Evolutionary conservation across 73 alveolate genomes (phyloP), one percentile per base, ranked within the genome.

Genomic region (Paramecium sexaurelia): DNA sequence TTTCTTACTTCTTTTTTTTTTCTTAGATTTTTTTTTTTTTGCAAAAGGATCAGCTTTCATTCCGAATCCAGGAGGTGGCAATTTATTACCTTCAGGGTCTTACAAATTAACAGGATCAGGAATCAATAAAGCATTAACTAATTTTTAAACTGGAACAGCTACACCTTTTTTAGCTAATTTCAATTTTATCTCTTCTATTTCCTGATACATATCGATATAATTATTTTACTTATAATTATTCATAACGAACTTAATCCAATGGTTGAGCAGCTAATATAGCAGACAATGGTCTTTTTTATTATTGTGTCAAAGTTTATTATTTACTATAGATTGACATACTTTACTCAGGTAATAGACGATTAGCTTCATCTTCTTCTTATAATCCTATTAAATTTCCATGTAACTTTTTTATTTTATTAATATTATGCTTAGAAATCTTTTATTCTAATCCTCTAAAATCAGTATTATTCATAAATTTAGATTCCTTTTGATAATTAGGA

Each of bases 371-470:
- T 22, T 78, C 90, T 33, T 40, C 43, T 19, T 39, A 39, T 78
- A 78, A 78, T 40, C 73, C 68, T 22, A 78, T 20, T 1, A 78
- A 13, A 13, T 45, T 24, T 6, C 90, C 90, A 78, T 78, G 90
- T n/a, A 78, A 32, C 19, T 78, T 41, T 43, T 78, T 78, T 0
- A 78, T 24, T 45, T 78, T 78, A 24, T 78, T 43, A 8, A 78
- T 78, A 17, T 78, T 40, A 24, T 78, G 41, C 7, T 78, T 40
- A 7, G 43, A 29, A 0, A 78, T 78, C n/a, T 78, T 3, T 3
- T 20, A 56, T n/a, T 78, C 90, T 15, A 78, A 45, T 10, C 73
- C 73, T 78, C 90, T n/a, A 78, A 78, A 78, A 78, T 78, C 90
- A 78, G 90, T 41, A 78, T 78, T 78, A 22, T 78, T 78, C 68